Base-by-base conservation (phyloP, 2,329 filamentous ascomycete species). In the Penicillium sp. region DNA sequence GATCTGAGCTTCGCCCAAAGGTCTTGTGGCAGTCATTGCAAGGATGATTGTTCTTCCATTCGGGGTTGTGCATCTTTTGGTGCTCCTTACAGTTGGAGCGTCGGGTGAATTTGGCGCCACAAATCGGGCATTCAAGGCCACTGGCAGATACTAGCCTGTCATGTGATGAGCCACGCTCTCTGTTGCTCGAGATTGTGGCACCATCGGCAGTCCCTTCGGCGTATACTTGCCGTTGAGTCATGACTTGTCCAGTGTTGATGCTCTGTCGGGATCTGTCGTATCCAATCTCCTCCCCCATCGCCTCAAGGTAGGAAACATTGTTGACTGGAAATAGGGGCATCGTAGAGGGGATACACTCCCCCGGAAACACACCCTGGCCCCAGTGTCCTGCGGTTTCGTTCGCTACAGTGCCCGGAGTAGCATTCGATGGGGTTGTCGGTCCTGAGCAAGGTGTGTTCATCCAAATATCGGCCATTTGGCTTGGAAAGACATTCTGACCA, bases 51-150 rank as follows among this genome's bases (percentile, higher is more conserved):
- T 89, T 89, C 65, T 84, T 84, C 54, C 88, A 82, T 56, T 84
- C 82, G 14, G 89, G 85, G 67, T 94, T 86, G 68, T 96, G 91
- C 1, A 87, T 92, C 67, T 92, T 88, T 81, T 92, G 82, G 71
- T 96, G 91, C 30, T 90, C 88, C 67, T 89, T 91, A 76, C 87
- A 90, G 74, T 96, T 96, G 77, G 93, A 95, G 66, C 85, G 88
- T 59, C 91, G 81, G 61, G 89, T 90, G 70, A 96, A 96, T 16
- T 88, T 82, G 71, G 88, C 90, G 7, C 87, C 86, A 68, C 91
- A 96, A 2, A 86, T 80, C 56, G 85, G 81, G 69, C 91, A 96
- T 60, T 84, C 88, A 63, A 86, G 89, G 52, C 88, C 88, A 84
- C 87, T 63, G 82, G 78, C 64, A 58, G 67, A 51, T 36, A 67